Evolutionary conservation across 371 early-diverging fungal genomes (phyloP).

Genomic region (Mucor saturninus): DNA sequence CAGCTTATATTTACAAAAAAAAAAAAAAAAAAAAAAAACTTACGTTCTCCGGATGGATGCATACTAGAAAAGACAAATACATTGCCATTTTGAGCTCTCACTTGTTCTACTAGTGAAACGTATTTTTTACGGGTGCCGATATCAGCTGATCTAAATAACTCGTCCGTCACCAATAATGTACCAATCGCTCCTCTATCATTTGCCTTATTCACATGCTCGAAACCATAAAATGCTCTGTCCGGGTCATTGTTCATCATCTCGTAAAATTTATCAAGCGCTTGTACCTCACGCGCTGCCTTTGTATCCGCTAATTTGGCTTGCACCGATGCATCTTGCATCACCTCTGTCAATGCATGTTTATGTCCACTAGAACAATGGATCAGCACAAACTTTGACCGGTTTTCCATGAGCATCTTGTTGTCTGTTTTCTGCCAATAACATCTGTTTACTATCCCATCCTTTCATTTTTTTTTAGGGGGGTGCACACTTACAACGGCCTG

Average conservation of each 20-base stretch:
- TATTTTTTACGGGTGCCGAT: slow-evolving; percentile 82
- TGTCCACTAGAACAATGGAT: slow-evolving; percentile 95
- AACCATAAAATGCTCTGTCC: slow-evolving; percentile 93
- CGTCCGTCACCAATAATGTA: slow-evolving; percentile 88
- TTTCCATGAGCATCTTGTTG: slow-evolving; percentile 80
- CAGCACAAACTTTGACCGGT: slow-evolving; percentile 84
- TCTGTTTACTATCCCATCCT: background rate
- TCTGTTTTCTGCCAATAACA: slow-evolving; percentile 66
- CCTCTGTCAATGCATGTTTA: slow-evolving; percentile 92
- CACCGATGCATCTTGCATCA: slow-evolving; percentile 87
- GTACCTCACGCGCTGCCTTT: slow-evolving; percentile 88
- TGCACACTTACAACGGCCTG: slow-evolving; percentile 71
- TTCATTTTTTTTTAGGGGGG: slow-evolving; percentile 7
- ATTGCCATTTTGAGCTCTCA: slow-evolving; percentile 78
- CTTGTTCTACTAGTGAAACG: slow-evolving; percentile 83
- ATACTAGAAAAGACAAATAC: slow-evolving; percentile 90
- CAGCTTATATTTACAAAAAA: background rate
- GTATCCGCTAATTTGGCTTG: slow-evolving; percentile 87
- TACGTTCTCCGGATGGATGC: slow-evolving; percentile 94
- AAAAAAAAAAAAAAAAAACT: slow-evolving; percentile 23
- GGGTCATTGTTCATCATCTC: slow-evolving; percentile 88
- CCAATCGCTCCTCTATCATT: slow-evolving; percentile 86
- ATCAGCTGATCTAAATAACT: slow-evolving; percentile 89
- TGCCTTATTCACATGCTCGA: slow-evolving; percentile 82
- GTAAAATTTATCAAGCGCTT: slow-evolving; percentile 85